Base-by-base conservation (phyloP, 768 basidiomycete genomes). In the Lactifluus subvellereus region DNA sequence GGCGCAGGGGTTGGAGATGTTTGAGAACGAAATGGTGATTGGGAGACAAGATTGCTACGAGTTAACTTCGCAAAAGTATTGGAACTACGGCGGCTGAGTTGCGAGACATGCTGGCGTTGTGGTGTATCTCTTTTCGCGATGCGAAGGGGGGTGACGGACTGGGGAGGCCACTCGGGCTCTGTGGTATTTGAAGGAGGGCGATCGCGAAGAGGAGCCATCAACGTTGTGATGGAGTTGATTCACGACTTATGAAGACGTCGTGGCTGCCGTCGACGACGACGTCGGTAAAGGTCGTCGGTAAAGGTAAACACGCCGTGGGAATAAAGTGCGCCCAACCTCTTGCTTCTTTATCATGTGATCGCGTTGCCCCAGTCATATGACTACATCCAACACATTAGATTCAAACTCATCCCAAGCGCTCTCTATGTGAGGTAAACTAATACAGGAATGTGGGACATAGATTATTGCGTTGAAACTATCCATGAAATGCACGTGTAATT, bases 11-110 rank as follows among this genome's bases (percentile, higher is more conserved):
- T 77, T n/a, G 79, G 77, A 53, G 83, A 79, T 30, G 83, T 77
- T 64, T 84, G 83, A 2, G 82, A 83, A 69, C 88, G 89, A 77
- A 94, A 94, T 10, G 91, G 91, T 11, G 91, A 94, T 68, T 91
- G 91, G 33, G 87, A 85, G 18, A 94, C 91, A 60, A 92, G 85
- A 71, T 87, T 85, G 72, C 85, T 89, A 68, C 77, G 86, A 69
- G 80, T 82, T 66, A 92, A 81, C 73, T 90, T 90, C 67, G 82
- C 86, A 75, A 87, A 93, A 73, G 88, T 91, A 47, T 84, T 86
- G 8, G 89, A 91, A 16, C 83, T 80, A 48, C 91, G 82, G 37
- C 91, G 84, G 53, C 85, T 84, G 50, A 91, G 74, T n/a, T 75
- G 72, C 50, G 83, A 77, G 51, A 76, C 79, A 22, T 74, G 66